Conservation (phyloP, 257 asterid genomes). For the Solanum sparsipilum region DNA sequence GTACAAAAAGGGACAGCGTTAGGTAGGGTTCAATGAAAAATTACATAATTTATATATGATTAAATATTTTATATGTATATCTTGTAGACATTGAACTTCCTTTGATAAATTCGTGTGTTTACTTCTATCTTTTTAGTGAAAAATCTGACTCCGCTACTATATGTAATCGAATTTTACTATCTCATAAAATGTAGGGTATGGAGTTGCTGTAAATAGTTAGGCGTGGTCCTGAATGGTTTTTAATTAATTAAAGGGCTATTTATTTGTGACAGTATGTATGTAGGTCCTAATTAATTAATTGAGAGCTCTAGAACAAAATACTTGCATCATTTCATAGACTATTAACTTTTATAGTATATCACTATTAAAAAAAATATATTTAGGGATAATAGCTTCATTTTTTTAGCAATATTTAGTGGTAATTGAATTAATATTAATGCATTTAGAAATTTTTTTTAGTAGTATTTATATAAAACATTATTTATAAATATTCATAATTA, state of each 20-base stretch:
- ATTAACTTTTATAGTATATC: no score
- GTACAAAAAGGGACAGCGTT: no score
- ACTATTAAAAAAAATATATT: no score
- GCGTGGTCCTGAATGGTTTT: background rate
- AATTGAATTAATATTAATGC: no score
- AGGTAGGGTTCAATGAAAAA: background rate
- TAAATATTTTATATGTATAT: no score
- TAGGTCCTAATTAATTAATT: background rate
- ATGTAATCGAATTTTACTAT: background rate
- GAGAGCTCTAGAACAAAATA: background rate
- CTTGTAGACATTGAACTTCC: background rate
- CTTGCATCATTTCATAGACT: background rate
- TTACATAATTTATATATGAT: no score
- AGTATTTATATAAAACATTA: no score
- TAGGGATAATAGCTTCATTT: no score
- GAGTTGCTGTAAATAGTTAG: background rate
- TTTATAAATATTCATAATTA: no score
- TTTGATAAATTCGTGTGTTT: background rate
- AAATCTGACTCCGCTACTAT: fast-evolving
- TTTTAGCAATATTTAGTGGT: no score
- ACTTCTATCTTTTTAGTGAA: background rate
- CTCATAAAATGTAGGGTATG: background rate
- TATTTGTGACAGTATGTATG: background rate
- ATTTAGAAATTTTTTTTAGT: no score
- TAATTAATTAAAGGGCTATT: background rate